A percentile compares a stretch with the other conserved stretches of the same genome.
Evolutionary conservation across 2,329 filamentous ascomycete species (phyloP).

Genomic region (Orbilia javanica): DNA sequence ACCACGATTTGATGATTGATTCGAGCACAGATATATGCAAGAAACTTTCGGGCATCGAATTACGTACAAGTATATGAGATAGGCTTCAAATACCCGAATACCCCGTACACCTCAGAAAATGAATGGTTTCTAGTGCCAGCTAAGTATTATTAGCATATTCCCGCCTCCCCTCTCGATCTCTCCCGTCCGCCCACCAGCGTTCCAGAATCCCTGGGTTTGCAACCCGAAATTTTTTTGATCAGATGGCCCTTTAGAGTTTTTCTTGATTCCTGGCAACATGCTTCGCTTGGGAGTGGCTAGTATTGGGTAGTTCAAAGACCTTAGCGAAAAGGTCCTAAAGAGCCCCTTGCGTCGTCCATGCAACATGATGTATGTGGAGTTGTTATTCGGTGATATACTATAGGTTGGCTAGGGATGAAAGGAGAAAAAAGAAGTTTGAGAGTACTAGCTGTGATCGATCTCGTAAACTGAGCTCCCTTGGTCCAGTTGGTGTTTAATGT

Average conservation of each 20-base stretch:
- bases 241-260: background rate
- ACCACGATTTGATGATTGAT: background rate
- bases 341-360: conserved; percentile 1
- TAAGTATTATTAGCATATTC: no score
- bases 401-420: no score
- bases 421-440: background rate
- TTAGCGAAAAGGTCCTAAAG: background rate
- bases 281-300: background rate
- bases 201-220: background rate
- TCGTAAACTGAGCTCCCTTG: no score
- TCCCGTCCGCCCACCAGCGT: no score
- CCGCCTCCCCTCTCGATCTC: no score
- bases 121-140: no score
- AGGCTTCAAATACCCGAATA: no score
- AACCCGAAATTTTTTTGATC: background rate
- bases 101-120: no score
- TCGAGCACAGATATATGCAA: background rate
- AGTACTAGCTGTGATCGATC: no score
- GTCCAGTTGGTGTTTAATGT: background rate
- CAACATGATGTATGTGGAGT: conserved; percentile 9
- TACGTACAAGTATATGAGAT: no score
- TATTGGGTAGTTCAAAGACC: background rate
- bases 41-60: no score
- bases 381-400: background rate
- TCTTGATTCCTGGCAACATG: background rate